Evolutionary conservation across 768 basidiomycete genomes (phyloP).

Genomic region (Phanerodontia chrysosporium): DNA sequence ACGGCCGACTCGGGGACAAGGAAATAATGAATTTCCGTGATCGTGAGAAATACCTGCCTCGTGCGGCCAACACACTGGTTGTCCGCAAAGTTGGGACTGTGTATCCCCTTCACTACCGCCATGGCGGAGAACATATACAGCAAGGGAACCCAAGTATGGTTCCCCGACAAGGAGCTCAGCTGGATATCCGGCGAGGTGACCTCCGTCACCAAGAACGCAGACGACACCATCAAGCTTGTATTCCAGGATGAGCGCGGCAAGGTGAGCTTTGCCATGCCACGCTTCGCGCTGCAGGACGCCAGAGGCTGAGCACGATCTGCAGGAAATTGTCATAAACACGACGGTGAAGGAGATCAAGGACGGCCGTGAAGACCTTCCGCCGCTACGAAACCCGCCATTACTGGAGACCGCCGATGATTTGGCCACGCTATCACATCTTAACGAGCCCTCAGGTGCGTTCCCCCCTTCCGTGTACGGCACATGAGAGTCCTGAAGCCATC

Average conservation of each 20-base stretch:
- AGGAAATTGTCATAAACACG: conserved; percentile 81
- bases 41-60: conserved; percentile 2
- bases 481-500: neutral
- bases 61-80: neutral
- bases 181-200: conserved; percentile 90
- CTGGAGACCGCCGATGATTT: conserved; percentile 97
- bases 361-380: conserved; percentile 78
- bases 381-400: conserved; percentile 92
- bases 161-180: conserved; percentile 89
- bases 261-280: conserved; percentile 37
- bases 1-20: neutral
- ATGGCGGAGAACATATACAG: conserved; percentile 93
- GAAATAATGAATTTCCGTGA: neutral
- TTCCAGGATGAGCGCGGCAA: conserved; percentile 92
- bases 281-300: neutral
- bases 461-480: neutral
- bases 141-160: conserved; percentile 89
- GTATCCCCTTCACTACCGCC: conserved; percentile 10
- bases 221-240: conserved; percentile 75
- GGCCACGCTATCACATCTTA: conserved; percentile 95
- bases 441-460: conserved; percentile 87
- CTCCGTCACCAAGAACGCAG: conserved; percentile 55
- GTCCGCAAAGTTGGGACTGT: conserved; percentile 1
- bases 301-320: conserved; percentile 1
- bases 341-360: conserved; percentile 78